These are phyloP conservation scores for Exophiala xenobiotica DNA, from an alignment of 2,329 filamentous ascomycete species.

Conservation along the genomic window DNA sequence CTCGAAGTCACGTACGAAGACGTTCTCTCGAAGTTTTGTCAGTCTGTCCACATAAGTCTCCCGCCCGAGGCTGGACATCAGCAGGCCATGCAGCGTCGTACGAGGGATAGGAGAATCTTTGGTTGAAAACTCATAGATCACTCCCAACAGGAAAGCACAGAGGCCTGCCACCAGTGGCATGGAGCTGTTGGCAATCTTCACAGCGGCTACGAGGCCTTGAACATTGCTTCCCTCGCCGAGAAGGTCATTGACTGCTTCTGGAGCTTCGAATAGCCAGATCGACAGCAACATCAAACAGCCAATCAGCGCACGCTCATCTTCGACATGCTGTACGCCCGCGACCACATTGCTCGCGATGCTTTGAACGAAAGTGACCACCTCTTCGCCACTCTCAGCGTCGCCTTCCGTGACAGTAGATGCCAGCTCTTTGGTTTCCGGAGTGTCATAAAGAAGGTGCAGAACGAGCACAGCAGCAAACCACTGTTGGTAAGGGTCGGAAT, in stretches of 20 bases:
- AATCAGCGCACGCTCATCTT: conserved; percentile 76
- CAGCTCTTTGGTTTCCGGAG: conserved; percentile 72
- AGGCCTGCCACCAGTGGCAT: conserved; percentile 75
- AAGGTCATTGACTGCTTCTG: conserved; percentile 89
- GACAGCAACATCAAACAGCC: conserved; percentile 88
- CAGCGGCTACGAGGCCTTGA: conserved; percentile 77
- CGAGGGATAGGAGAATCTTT: conserved; percentile 91
- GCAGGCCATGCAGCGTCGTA: conserved; percentile 73
- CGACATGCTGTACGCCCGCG: conserved; percentile 69
- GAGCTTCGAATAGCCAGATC: conserved; percentile 88
- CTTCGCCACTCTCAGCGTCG: conserved; percentile 83
- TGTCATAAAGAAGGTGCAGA: conserved; percentile 81
- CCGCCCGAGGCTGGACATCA: conserved; percentile 74
- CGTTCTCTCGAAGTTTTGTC: conserved; percentile 71
- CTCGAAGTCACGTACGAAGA: conserved; percentile 83
- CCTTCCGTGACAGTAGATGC: conserved; percentile 85
- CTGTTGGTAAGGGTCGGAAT: conserved; percentile 76
- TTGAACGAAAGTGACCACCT: conserved; percentile 92
- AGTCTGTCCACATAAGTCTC: conserved; percentile 85
- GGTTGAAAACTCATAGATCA: conserved; percentile 94
- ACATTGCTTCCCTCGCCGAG: conserved; percentile 87
- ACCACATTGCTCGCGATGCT: conserved; percentile 83
- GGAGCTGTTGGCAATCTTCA: conserved; percentile 61
- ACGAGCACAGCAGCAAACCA: conserved; percentile 89
- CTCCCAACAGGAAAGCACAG: conserved; percentile 78